Percentiles rank a stretch among this genome's conserved stretches.
Evolutionary conservation across 495 filamentous ascomycete species (phyloP).

Genomic region (Aspergillus wentii): DNA sequence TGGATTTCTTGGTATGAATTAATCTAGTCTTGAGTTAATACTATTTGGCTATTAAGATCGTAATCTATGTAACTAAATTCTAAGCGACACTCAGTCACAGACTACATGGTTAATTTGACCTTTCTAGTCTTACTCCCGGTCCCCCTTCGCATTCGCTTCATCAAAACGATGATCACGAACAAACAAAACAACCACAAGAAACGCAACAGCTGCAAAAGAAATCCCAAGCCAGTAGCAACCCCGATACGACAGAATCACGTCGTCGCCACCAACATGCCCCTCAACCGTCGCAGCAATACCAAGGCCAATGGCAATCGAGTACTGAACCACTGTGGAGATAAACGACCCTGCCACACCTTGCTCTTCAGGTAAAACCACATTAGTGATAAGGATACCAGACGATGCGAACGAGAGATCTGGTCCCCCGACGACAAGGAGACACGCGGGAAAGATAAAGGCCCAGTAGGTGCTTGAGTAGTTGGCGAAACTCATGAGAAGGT

Average conservation of each 20-base stretch:
- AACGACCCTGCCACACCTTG: slow-evolving; percentile 42
- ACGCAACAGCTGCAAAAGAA: slow-evolving; percentile 15
- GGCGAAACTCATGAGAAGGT: slow-evolving; percentile 21
- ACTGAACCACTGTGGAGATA: slow-evolving; percentile 41
- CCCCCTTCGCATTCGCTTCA: neutral
- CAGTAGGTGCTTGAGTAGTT: slow-evolving; percentile 24
- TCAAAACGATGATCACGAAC: slow-evolving; percentile 17
- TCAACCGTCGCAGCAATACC: slow-evolving; percentile 45
- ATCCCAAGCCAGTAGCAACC: slow-evolving; percentile 17
- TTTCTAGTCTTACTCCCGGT: too few relatives aligned
- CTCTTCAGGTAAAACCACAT: slow-evolving; percentile 32
- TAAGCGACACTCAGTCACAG: too few relatives aligned
- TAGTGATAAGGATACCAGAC: slow-evolving; percentile 36
- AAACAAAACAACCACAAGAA: slow-evolving; percentile 17
- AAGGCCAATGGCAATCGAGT: slow-evolving; percentile 41
- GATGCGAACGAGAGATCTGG: slow-evolving; percentile 49
- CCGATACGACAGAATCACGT: slow-evolving; percentile 28
- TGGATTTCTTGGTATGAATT: too few relatives aligned
- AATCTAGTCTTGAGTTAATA: too few relatives aligned
- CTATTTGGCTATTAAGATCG: too few relatives aligned
- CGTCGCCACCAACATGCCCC: slow-evolving; percentile 22
- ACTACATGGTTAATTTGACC: too few relatives aligned
- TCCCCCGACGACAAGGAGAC: slow-evolving; percentile 31
- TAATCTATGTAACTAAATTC: too few relatives aligned
- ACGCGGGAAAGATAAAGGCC: slow-evolving; percentile 32